Base-by-base conservation (phyloP, 2,329 filamentous ascomycete species). In the Albifimbria verrucaria region DNA sequence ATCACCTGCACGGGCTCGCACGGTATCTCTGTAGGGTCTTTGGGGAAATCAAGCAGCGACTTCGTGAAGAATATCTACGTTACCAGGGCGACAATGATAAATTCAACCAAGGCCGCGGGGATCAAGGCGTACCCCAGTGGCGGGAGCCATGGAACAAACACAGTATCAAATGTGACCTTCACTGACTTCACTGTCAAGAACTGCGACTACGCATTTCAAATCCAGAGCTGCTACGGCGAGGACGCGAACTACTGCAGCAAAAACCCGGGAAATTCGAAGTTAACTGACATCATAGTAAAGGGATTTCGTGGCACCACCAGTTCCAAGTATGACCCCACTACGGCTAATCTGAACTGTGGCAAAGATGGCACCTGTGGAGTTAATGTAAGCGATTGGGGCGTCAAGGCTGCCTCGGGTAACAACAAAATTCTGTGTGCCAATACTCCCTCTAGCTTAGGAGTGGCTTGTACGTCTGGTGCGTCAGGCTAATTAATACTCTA, bases 91-190 rank as follows among this genome's bases (percentile, higher is more conserved):
- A 49, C 25, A n/a, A 49, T 49, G 48, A 49, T 22, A n/a, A 28
- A 28, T 18, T 25, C 26, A 21, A 41, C 26, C 26, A 49, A 49
- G 21, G 48, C 48, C 22, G 48, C 20, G 12, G 48, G 48, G 4
- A 49, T 49, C 48, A 49, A 49, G 22, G 12, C 41, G 11, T 49
- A 49, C 48, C 26, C 26, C 6, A 28, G 12, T 20, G 48, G 48
- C 6, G 21, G 26, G 20, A 15, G 39, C 48, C 48, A 41, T 20
- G 48, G 48, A 25, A 49, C 26, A 1, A 21, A 25, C 20, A 36
- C 23, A 17, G 48, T 49, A 7, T 18, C 22, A 6, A 49, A 49
- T 24, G 48, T 49, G 18, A 49, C 48, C 15, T 49, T n/a, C 17
- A 18, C 36, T 15, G 24, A 22, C 48, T 25, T 49, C 15, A 24